Conservation (phyloP, 768 basidiomycete genomes). For the Paxillus ammoniavirescens region DNA sequence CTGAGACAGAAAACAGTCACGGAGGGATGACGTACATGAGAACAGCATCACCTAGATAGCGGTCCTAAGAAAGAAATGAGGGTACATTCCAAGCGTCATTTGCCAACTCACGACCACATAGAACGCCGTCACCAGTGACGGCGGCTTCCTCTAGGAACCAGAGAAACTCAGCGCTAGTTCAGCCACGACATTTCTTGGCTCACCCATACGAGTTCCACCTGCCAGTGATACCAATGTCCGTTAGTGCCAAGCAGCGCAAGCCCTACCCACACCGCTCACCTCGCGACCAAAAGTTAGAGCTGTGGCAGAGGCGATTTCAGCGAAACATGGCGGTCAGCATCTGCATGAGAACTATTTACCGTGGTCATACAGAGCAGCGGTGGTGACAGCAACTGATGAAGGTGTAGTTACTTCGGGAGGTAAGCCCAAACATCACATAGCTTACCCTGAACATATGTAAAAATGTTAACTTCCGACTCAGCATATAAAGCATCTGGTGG, state of each 20-base stretch:
- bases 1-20: not conserved
- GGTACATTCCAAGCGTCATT: not conserved
- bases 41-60: constrained; percentile 30
- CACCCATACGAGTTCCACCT: constrained; percentile 34
- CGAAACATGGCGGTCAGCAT: not conserved
- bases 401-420: constrained; percentile 3
- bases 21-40: constrained; percentile 20
- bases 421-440: not conserved
- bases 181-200: not conserved
- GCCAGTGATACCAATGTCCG: not conserved
- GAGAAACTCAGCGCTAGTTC: not conserved
- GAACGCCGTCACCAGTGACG: constrained; percentile 22
- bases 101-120: constrained; percentile 23
- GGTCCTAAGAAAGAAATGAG: constrained; percentile 19
- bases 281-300: constrained; percentile 28
- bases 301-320: constrained; percentile 3
- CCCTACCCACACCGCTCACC: constrained; percentile 11
- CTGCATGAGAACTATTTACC: constrained; percentile 7
- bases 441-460: constrained; percentile 23
- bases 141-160: constrained; percentile 21
- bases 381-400: constrained; percentile 26
- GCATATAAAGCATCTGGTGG: constrained; percentile 6
- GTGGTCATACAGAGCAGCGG: constrained; percentile 29
- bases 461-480: constrained; percentile 8
- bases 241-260: constrained; percentile 1